Evolutionary conservation across 805 yeast genomes (phyloP).

Genomic region (Zygosaccharomyces gambellarensis): DNA sequence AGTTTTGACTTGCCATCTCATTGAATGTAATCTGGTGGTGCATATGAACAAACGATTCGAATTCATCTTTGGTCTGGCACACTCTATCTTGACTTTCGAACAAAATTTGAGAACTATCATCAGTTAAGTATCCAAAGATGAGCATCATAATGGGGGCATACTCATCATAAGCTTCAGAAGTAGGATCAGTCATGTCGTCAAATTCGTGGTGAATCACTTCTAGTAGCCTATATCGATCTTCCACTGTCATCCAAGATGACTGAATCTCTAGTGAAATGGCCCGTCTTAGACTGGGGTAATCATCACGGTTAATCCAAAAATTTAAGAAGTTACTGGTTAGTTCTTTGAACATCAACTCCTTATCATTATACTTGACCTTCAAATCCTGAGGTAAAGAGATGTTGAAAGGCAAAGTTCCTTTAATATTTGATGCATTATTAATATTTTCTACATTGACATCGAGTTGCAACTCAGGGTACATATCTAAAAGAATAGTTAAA

Average conservation of each 20-base stretch:
- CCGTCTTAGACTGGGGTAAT: slow-evolving; percentile 21
- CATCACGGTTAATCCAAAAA: slow-evolving; percentile 12
- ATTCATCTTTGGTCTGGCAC: slow-evolving; percentile 17
- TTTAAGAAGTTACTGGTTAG: slow-evolving; percentile 13
- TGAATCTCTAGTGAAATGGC: slow-evolving; percentile 21
- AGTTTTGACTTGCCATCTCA: slow-evolving; percentile 37
- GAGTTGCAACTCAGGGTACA: slow-evolving; percentile 31
- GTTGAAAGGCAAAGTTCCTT: slow-evolving; percentile 19
- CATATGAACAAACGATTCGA: slow-evolving; percentile 17
- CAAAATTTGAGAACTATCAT: slow-evolving; percentile 19
- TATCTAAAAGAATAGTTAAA: slow-evolving; percentile 22
- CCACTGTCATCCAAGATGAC: slow-evolving; percentile 32
- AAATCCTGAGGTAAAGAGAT: slow-evolving; percentile 15
- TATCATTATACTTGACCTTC: slow-evolving; percentile 8
- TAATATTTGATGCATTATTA: background rate
- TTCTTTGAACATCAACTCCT: slow-evolving; percentile 10
- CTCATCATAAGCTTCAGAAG: slow-evolving; percentile 18
- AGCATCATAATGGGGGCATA: slow-evolving; percentile 37
- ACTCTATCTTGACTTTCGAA: slow-evolving; percentile 10
- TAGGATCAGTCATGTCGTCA: slow-evolving; percentile 26
- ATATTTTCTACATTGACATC: slow-evolving; percentile 1
- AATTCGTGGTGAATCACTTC: slow-evolving; percentile 32
- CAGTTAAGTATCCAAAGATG: slow-evolving; percentile 40
- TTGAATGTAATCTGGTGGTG: slow-evolving; percentile 22
- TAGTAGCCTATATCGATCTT: slow-evolving; percentile 15